phyloP scores from a whole-genome alignment of 2,329 filamentous ascomycete species.

The Aspergillus jensenii region DNA sequence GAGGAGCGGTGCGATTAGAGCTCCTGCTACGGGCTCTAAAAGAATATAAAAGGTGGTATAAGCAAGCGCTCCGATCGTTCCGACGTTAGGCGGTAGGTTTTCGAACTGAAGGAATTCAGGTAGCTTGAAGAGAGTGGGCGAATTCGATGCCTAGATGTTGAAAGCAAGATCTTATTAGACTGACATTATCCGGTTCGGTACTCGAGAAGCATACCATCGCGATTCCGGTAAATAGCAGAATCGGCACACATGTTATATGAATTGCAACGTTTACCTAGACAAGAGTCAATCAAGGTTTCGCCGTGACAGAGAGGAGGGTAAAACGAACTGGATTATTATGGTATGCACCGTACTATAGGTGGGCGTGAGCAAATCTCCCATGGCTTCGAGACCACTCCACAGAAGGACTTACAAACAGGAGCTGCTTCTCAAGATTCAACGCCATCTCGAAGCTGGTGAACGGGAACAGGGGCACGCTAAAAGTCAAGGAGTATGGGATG shows the following conservation, averaged over 20 bases:
- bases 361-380: constrained; percentile 1
- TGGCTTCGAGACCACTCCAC: constrained; percentile 8
- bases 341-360: constrained; percentile 62
- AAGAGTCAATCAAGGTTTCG: constrained; percentile 19
- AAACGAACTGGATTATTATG: constrained; percentile 61
- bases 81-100: constrained; percentile 60
- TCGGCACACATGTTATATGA: constrained; percentile 64
- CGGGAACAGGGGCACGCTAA: not conserved
- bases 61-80: constrained; percentile 56
- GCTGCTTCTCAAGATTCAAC: constrained; percentile 65
- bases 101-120: constrained; percentile 56
- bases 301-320: constrained; percentile 10
- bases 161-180: constrained; percentile 4
- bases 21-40: constrained; percentile 90
- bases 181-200: not conserved
- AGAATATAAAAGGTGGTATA: constrained; percentile 84
- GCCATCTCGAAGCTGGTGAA: constrained; percentile 32
- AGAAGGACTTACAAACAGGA: constrained; percentile 58
- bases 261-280: constrained; percentile 63
- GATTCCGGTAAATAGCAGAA: constrained; percentile 60
- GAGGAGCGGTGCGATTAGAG: constrained; percentile 71
- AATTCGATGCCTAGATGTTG: constrained; percentile 55
- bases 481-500: not conserved
- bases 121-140: constrained; percentile 51
- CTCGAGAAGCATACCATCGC: constrained; percentile 51